Evolutionary conservation across 2,329 filamentous ascomycete genomes (phyloP).

Genomic region (Pseudogymnoascus sp.): DNA sequence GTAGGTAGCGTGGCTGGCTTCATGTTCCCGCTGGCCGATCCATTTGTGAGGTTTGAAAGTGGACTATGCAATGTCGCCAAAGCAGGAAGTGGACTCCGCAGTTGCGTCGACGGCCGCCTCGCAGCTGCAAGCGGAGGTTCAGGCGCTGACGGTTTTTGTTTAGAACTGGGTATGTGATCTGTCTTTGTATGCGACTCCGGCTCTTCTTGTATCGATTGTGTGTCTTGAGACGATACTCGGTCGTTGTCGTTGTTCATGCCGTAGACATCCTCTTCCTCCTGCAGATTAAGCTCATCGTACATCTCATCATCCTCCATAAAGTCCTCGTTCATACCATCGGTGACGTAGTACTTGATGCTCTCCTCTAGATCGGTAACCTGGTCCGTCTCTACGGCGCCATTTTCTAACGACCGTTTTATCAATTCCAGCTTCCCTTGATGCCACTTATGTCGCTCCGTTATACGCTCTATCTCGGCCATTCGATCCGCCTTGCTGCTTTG

Average conservation of each 20-base stretch:
- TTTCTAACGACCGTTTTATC: constrained; percentile 81
- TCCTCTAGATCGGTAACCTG: constrained; percentile 86
- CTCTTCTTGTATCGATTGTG: constrained; percentile 86
- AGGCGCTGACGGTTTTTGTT: constrained; percentile 42
- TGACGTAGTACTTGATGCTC: constrained; percentile 88
- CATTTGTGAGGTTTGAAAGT: constrained; percentile 51
- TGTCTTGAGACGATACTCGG: constrained; percentile 87
- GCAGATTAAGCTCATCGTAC: constrained; percentile 87
- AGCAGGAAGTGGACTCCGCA: constrained; percentile 90
- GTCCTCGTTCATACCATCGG: constrained; percentile 78
- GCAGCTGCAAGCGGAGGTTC: constrained; percentile 48
- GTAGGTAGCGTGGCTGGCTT: constrained; percentile 85
- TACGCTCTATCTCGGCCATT: constrained; percentile 73
- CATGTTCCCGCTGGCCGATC: constrained; percentile 58
- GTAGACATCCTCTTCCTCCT: constrained; percentile 83
- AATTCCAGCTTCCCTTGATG: constrained; percentile 89
- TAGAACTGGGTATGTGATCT: constrained; percentile 37
- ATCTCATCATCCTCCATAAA: constrained; percentile 91
- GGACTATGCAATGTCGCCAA: constrained; percentile 81
- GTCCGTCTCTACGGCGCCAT: constrained; percentile 79
- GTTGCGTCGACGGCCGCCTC: constrained; percentile 74
- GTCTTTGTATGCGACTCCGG: constrained; percentile 48
- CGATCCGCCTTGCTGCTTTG: constrained; percentile 75
- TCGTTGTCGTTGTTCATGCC: constrained; percentile 76
- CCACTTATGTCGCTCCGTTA: constrained; percentile 92